These are phyloP conservation scores for Yarrowia sp. DNA, from an alignment of 805 yeast genomes.

Conservation along the genomic window DNA sequence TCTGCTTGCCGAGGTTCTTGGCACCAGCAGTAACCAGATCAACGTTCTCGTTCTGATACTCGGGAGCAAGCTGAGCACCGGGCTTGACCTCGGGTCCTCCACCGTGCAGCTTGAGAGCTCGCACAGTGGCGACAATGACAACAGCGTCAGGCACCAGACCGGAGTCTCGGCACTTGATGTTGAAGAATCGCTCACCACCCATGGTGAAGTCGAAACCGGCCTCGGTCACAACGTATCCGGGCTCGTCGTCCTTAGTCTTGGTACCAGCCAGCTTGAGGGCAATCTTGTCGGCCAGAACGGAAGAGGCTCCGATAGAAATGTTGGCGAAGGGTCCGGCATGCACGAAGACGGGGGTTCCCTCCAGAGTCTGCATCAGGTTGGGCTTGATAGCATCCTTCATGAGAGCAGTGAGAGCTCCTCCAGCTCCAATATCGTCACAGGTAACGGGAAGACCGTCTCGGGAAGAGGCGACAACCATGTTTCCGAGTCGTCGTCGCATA, in stretches of 20 bases:
- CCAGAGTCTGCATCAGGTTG: constrained; percentile 94
- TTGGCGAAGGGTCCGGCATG: constrained; percentile 99
- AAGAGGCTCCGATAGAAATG: constrained; percentile 95
- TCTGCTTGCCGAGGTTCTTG: constrained; percentile 89
- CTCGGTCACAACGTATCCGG: constrained; percentile 92
- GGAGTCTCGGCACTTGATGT: constrained; percentile 92
- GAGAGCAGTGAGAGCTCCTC: constrained; percentile 94
- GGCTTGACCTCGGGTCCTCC: constrained; percentile 98
- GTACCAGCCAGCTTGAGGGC: constrained; percentile 89
- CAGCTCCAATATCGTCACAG: constrained; percentile 92
- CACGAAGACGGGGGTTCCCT: constrained; percentile 96
- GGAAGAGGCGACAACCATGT: constrained; percentile 86
- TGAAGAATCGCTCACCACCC: constrained; percentile 98
- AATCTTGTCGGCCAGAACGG: constrained; percentile 90
- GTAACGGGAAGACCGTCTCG: constrained; percentile 81
- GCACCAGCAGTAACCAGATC: constrained; percentile 81
- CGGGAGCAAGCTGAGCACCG: constrained; percentile 84
- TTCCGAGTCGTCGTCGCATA: constrained; percentile 86
- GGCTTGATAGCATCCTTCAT: constrained; percentile 97
- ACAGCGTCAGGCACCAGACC: constrained; percentile 89
- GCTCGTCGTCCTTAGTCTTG: constrained; percentile 53
- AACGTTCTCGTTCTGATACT: constrained; percentile 79
- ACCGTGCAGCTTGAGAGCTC: constrained; percentile 97
- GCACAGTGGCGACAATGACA: constrained; percentile 92
- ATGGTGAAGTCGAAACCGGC: constrained; percentile 99